Conservation (phyloP, 345 rosid species). For the Crucihimalaya himalaica region DNA sequence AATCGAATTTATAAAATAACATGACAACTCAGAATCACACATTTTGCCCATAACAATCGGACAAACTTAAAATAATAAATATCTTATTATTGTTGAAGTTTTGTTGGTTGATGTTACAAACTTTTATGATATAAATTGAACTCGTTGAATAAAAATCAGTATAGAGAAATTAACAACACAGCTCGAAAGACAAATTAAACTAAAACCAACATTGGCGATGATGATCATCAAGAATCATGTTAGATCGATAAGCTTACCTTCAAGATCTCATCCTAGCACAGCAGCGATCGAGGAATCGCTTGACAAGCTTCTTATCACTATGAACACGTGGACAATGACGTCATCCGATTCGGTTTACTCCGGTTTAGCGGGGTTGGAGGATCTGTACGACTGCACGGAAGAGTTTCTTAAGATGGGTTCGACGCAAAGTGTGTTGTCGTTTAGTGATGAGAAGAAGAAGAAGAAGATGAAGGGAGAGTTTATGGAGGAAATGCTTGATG, state of each 20-base stretch:
- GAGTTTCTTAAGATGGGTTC: conserved; percentile 63
- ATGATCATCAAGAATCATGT: conserved; percentile 51
- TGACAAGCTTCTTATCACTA: conserved; percentile 45
- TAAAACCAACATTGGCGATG: conserved; percentile 13
- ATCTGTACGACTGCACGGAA: conserved; percentile 49
- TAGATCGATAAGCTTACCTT: conserved; percentile 72
- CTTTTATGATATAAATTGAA: conserved; percentile 23
- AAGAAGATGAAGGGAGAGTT: conserved; percentile 39
- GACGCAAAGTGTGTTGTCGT: conserved; percentile 47
- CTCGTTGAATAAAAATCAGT: conserved; percentile 18
- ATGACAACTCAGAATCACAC: conserved; percentile 37
- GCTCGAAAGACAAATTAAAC: neutral
- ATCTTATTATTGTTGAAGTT: conserved; percentile 25
- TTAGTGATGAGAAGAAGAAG: conserved; percentile 3
- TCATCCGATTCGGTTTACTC: conserved; percentile 46
- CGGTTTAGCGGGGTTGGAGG: conserved; percentile 49
- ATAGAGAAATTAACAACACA: conserved; percentile 27
- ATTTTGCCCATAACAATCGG: neutral
- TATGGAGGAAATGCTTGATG: conserved; percentile 59
- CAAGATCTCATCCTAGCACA: conserved; percentile 74
- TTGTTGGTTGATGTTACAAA: conserved; percentile 28
- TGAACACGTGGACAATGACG: conserved; percentile 34
- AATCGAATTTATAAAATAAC: conserved; percentile 22
- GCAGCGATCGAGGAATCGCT: conserved; percentile 56
- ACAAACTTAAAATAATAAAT: neutral